Base-by-base conservation (phyloP, 371 early-diverging fungal genomes). In the Mortierella sp. region DNA sequence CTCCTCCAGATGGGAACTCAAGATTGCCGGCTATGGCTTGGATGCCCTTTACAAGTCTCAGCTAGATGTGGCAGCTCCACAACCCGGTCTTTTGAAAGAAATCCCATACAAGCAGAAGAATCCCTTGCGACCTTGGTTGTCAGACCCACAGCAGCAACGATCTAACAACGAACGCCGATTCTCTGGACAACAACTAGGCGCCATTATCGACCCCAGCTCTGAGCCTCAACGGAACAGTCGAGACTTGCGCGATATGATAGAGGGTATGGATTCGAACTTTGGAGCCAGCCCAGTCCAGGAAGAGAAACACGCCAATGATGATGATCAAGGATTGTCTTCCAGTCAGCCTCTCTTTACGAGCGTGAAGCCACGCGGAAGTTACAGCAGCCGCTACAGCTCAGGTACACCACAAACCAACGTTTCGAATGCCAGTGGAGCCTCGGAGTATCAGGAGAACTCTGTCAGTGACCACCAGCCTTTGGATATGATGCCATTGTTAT, bases 1-100 rank as follows among this genome's bases (percentile, higher is more conserved):
- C 25, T 79, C 85, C 10, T 81, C 82, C 21, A 78, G 81, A 9
- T 85, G 83, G 85, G 85, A 85, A 34, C 71, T 85, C n/a, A 85
- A 85, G 55, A 73, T 85, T 21, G 74, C 81, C 5, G 82, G 82
- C 24, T 85, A 83, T 67, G 85, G 85, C 4, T 39, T 85, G 17
- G 34, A n/a, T n/a, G n/a, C n/a, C n/a, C n/a, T n/a, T n/a, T n/a
- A n/a, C n/a, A n/a, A n/a, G n/a, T n/a, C 54, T 5, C 56, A 67
- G 14, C 71, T 81, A 27, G 57, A 59, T 9, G 78, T 63, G 9
- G 54, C 79, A 0, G 79, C 79, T 34, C 59, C 59, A 0, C 54
- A 10, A n/a, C n/a, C 63, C 3, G 52, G 52, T 21, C 60, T 56
- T 17, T n/a, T n/a, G n/a, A 50, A 16, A 59, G 41, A 29, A 48